Evolutionary conservation across 768 basidiomycete species (phyloP).

Genomic region (Boletus tylopilopsis): DNA sequence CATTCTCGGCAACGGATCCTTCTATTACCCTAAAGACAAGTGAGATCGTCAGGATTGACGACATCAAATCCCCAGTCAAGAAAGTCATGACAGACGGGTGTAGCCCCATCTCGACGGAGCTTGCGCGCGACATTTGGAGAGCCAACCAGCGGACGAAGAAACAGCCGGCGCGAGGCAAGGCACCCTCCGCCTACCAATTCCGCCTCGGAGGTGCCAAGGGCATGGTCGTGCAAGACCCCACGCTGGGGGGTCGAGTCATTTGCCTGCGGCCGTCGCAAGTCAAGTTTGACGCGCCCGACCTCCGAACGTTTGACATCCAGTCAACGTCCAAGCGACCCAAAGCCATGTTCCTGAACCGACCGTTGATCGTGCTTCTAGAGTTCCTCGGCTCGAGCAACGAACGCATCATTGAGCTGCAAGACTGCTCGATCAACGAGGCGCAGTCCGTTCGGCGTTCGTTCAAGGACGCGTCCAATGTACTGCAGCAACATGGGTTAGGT

Average conservation of each 20-base stretch:
- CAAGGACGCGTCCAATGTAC: constrained; percentile 33
- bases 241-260: constrained; percentile 33
- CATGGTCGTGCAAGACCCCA: constrained; percentile 42
- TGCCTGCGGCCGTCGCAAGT: constrained; percentile 42
- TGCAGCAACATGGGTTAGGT: constrained; percentile 45
- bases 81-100: constrained; percentile 51
- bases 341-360: constrained; percentile 43
- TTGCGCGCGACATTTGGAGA: constrained; percentile 36
- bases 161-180: constrained; percentile 8
- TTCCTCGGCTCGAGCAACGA: constrained; percentile 35
- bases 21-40: constrained; percentile 35
- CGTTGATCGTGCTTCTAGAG: constrained; percentile 48
- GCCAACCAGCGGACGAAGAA: constrained; percentile 31
- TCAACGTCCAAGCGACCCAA: constrained; percentile 42
- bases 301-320: constrained; percentile 45
- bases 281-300: constrained; percentile 42
- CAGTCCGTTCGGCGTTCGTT: constrained; percentile 33
- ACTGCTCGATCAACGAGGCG: constrained; percentile 35
- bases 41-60: constrained; percentile 33
- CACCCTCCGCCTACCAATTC: constrained; percentile 43
- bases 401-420: constrained; percentile 38
- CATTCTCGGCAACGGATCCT: constrained; percentile 50
- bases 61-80: constrained; percentile 27
- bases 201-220: constrained; percentile 48
- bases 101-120: constrained; percentile 40